Conservation (phyloP, 23 red algal genomes). For the Gracilaria gracilis region DNA sequence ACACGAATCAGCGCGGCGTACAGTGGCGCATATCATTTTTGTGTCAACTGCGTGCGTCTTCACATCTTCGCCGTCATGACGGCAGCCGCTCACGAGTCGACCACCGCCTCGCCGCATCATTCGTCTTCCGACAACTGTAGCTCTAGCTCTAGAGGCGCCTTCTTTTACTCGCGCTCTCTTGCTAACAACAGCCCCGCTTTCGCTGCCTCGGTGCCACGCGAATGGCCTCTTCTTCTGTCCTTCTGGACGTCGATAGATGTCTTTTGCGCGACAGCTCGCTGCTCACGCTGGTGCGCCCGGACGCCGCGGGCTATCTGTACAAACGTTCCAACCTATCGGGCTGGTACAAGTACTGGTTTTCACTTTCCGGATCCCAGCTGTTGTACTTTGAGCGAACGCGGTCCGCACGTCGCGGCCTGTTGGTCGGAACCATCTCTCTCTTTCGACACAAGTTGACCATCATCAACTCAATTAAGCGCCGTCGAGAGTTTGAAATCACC, state of each 20-base stretch:
- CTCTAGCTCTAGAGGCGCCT: too few relatives aligned
- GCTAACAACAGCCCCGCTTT: too few relatives aligned
- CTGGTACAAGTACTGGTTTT: constrained; percentile 92
- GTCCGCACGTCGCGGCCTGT: constrained; percentile 68
- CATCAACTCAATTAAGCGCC: constrained; percentile 52
- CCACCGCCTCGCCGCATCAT: too few relatives aligned
- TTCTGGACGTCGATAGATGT: constrained; percentile 46
- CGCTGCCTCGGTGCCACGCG: too few relatives aligned
- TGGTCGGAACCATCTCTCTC: constrained; percentile 83
- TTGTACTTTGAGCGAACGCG: constrained; percentile 76
- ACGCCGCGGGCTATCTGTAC: constrained; percentile 82
- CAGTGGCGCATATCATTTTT: too few relatives aligned
- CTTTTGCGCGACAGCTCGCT: constrained; percentile 62
- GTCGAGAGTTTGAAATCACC: constrained; percentile 75
- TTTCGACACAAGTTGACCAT: constrained; percentile 72
- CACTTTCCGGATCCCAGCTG: constrained; percentile 81
- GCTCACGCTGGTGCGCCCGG: constrained; percentile 71
- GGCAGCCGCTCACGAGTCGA: too few relatives aligned
- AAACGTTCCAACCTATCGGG: constrained; percentile 76
- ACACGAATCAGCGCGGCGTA: too few relatives aligned
- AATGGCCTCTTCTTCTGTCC: constrained; percentile 3
- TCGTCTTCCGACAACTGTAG: too few relatives aligned
- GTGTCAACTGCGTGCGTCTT: too few relatives aligned
- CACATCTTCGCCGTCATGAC: too few relatives aligned
- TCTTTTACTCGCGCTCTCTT: too few relatives aligned